Evolutionary conservation across 257 asterid genomes (phyloP), one percentile per base, ranked within the genome.

Genomic region (Leonotis leonurus): DNA sequence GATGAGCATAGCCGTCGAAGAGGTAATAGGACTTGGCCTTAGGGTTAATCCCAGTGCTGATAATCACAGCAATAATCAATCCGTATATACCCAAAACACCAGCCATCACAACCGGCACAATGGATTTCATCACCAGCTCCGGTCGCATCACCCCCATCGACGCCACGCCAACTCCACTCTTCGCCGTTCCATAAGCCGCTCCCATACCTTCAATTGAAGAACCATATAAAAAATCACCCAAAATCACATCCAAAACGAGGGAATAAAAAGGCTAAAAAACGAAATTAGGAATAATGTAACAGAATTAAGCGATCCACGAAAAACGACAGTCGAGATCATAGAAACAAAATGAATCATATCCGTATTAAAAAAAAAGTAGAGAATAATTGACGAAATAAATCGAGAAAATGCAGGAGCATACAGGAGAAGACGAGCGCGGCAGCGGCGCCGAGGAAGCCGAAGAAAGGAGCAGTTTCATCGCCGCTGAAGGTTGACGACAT

Each of bases 71-170:
- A 60, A 86, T 86, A 72, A 86, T 86, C 80, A 86, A 67, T 18
- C 92, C 95, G 37, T 86, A 86, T 8, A 84, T 86, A 74, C 95
- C 95, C 74, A 86, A 80, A 66, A 86, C 95, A 78, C 95, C 95
- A 78, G 95, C 95, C 95, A 86, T 86, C 63, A 86, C 95, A 33
- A 86, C 95, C 2, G 95, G 95, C 64, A 86, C 95, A 37, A 86
- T 86, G 4, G 95, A 86, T 36, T 86, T 86, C 95, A 86, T 86
- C 77, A 83, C 95, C 49, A 86, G 82, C 81, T 86, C 95, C 40
- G 91, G 95, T 56, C 95, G 72, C 95, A 86, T 86, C 73, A 84
- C 95, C 64, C 95, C 95, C 95, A 86, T 86, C 46, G 95, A 86
- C 5, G 92, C 95, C 73, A 86, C 95, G 33, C 95, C 92, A 1